Conservation (phyloP, 306 rosid genomes). For the Rubus idaeus region DNA sequence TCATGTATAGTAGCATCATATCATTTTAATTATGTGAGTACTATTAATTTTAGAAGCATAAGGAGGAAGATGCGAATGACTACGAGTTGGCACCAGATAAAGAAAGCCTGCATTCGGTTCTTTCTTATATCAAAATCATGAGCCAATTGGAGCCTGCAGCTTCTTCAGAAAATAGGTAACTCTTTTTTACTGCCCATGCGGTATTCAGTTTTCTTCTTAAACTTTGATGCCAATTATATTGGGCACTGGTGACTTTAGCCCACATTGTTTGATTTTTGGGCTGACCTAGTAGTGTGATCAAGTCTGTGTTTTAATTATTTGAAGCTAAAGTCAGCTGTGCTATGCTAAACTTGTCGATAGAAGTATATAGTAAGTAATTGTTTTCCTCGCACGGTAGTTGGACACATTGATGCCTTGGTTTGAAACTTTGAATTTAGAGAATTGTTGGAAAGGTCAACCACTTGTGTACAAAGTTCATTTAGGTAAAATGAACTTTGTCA, state of each 20-base stretch:
- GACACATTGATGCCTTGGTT: background rate
- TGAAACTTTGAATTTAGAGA: background rate
- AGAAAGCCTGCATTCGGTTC: background rate
- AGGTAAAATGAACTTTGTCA: background rate
- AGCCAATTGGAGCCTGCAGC: no score
- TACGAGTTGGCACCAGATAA: background rate
- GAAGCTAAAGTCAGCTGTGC: no score
- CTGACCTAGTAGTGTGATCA: background rate
- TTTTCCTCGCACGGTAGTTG: background rate
- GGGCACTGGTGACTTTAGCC: conserved; percentile 14
- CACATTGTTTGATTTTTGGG: conserved; percentile 8
- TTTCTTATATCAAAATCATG: background rate
- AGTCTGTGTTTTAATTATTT: background rate
- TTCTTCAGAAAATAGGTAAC: conserved; percentile 1
- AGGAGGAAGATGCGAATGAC: background rate
- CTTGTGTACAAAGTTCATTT: background rate
- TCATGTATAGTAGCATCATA: conserved; percentile 10
- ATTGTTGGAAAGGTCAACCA: conserved; percentile 6
- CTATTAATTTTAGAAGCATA: background rate
- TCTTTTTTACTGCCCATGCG: background rate
- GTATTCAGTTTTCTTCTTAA: background rate
- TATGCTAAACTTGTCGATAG: no score
- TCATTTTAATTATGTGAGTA: background rate
- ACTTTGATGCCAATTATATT: background rate
- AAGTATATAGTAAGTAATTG: no score